Percentiles rank a stretch among this genome's conserved stretches.
Evolutionary conservation across 2,329 filamentous ascomycete genomes (phyloP).

Genomic region (Metarhizium rileyi): DNA sequence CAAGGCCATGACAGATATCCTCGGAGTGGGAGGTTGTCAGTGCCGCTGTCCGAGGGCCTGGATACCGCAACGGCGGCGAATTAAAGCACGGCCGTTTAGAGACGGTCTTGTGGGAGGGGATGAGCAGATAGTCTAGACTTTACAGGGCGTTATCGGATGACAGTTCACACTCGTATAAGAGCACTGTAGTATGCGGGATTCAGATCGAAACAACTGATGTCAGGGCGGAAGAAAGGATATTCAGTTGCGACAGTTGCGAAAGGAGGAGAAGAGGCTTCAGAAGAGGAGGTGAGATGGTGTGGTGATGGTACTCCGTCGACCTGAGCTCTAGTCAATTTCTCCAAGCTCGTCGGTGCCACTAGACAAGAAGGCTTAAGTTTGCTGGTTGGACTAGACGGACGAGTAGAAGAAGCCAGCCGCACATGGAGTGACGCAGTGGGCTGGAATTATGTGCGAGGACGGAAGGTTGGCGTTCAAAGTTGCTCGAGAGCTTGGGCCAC

Average conservation of each 20-base stretch:
- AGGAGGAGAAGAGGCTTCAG: conserved; percentile 1
- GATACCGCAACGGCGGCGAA: not conserved
- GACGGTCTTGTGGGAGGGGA: not conserved
- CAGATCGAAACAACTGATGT: not conserved
- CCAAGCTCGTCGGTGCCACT: not conserved
- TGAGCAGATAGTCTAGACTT: not conserved
- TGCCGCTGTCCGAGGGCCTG: not conserved
- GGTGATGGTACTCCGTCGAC: conserved; percentile 1
- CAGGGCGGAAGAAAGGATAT: not conserved
- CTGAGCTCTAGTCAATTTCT: not conserved
- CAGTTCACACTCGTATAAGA: not conserved
- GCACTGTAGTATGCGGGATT: not conserved
- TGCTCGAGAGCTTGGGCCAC: conserved; percentile 5
- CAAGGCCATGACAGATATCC: conserved; percentile 29
- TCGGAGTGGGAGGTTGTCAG: not conserved
- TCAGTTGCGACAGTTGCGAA: not conserved
- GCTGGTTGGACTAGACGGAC: not conserved
- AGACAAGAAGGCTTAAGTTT: not conserved
- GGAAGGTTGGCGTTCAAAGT: not conserved
- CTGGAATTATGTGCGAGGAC: not conserved
- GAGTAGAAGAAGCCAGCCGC: conserved; percentile 1
- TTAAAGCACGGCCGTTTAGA: not conserved
- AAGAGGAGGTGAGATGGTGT: conserved; percentile 3
- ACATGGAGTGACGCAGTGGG: not conserved
- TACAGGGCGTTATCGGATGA: not conserved